Evolutionary conservation across 139 green algal species (phyloP), one percentile per base, ranked within the genome.

Genomic region (Ulvella scutata): DNA sequence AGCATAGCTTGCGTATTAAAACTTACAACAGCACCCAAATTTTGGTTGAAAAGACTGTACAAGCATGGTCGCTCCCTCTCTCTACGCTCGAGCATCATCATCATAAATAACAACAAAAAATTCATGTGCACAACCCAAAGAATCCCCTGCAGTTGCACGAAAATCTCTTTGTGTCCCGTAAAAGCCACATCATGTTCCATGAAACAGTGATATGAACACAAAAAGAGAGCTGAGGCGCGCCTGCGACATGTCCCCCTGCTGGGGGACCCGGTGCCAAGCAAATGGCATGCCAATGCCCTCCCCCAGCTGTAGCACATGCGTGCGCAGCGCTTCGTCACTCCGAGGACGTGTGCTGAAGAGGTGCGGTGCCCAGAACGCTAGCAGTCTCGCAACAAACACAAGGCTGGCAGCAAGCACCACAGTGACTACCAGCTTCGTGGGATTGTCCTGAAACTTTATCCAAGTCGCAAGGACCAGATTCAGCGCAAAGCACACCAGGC

Each of bases 391-490:
- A n/a, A 67, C 33, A 26, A n/a, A n/a, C n/a, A 67, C 9, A 26
- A 67, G 51, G 51, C 51, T 36, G 1, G 33, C 13, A 0, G 51
- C 9, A 6, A 67, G 51, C 51, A 26, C 33, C 51, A 67, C 51
- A 6, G 51, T 67, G 51, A 67, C 51, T 6, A 67, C n/a, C 51
- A 67, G n/a, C 1, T n/a, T n/a, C 51, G 51, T 67, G 51, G n/a
- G 10, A n/a, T 36, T n/a, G 1, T 67, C 51, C 13, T 83, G 38
- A 38, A 85, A 83, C 72, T 84, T 85, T 40, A 88, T 83, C 79
- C 82, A 88, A 4, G 67, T 74, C 39, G 82, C 80, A 0, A 86
- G 37, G 2, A 76, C 72, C 31, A 86, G 61, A 44, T 88, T 85
- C 20, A 61, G 33, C 26, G 85, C 78, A 44, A 87, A 85, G 21